phyloP scores from a whole-genome alignment of 768 basidiomycete species.

The Royoungia palumana region DNA sequence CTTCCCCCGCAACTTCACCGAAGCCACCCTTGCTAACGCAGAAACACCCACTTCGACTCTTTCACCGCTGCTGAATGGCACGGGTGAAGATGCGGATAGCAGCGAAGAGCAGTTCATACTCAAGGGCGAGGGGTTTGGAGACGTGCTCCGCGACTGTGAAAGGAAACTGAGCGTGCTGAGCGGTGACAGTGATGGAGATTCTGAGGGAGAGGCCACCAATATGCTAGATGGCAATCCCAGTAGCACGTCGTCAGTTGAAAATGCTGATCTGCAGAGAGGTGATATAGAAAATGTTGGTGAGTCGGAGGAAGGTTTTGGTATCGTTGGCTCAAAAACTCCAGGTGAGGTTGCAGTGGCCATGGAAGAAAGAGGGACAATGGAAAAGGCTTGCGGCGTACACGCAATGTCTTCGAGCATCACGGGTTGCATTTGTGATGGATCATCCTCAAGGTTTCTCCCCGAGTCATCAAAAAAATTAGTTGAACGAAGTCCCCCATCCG shows the following conservation, averaged over 20 bases:
- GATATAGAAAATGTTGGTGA: neutral
- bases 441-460: conserved; percentile 13
- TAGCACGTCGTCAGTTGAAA: neutral
- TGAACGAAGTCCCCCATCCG: neutral
- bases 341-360: neutral
- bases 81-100: neutral
- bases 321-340: neutral
- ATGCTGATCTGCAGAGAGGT: neutral
- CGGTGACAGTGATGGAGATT: conserved; percentile 15
- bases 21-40: neutral
- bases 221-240: neutral
- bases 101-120: neutral
- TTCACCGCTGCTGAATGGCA: neutral
- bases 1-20: conserved; percentile 6
- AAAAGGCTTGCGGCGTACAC: conserved; percentile 1
- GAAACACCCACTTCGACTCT: neutral
- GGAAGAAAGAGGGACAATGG: neutral
- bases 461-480: conserved; percentile 14
- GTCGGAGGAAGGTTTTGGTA: neutral
- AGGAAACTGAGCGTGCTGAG: conserved; percentile 11
- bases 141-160: conserved; percentile 7
- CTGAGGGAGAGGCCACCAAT: neutral
- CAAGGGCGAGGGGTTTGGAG: conserved; percentile 4
- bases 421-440: neutral
- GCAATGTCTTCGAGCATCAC: conserved; percentile 24